These are phyloP conservation scores for Naganishia cerealis DNA, from an alignment of 1,284 basidiomycete genomes.

Conservation along the genomic window DNA sequence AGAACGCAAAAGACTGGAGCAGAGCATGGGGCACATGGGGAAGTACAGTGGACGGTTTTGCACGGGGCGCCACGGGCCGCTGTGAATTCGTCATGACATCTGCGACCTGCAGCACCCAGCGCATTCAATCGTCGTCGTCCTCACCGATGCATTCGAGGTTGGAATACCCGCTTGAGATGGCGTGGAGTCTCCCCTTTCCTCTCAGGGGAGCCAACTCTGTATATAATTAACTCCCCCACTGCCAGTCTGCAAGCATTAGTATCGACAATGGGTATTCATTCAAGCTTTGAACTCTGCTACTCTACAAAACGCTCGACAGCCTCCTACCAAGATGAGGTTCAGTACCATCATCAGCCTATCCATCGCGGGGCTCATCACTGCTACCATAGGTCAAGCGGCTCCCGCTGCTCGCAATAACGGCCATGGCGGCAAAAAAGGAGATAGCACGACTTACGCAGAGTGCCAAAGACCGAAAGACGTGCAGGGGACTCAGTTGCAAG, in stretches of 20 bases:
- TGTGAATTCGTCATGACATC: too few relatives aligned
- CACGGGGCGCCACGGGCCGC: slow-evolving; percentile 17
- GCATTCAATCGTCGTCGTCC: not conserved
- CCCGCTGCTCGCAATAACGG: slow-evolving; percentile 22
- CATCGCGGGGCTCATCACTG: not conserved
- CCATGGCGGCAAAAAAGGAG: not conserved
- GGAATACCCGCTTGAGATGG: not conserved
- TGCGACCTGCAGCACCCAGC: too few relatives aligned
- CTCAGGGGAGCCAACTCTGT: not conserved
- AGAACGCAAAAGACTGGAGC: not conserved
- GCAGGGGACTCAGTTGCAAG: slow-evolving; percentile 28
- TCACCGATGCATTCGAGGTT: not conserved
- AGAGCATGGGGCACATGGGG: too few relatives aligned
- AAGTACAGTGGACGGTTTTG: not conserved
- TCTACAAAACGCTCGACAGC: not conserved
- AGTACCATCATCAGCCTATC: not conserved
- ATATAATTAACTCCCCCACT: too few relatives aligned
- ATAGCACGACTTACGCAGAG: slow-evolving; percentile 16
- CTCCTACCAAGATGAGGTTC: slow-evolving; percentile 4
- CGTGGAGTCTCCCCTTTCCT: not conserved
- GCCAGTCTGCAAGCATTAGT: not conserved
- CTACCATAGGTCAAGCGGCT: slow-evolving; percentile 8
- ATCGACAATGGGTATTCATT: not conserved
- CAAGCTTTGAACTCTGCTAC: not conserved
- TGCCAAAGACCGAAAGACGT: slow-evolving; percentile 29